Evolutionary conservation across 805 yeast species (phyloP), one percentile per base, ranked within the genome.

Genomic region (Hanseniaspora clermontiae): DNA sequence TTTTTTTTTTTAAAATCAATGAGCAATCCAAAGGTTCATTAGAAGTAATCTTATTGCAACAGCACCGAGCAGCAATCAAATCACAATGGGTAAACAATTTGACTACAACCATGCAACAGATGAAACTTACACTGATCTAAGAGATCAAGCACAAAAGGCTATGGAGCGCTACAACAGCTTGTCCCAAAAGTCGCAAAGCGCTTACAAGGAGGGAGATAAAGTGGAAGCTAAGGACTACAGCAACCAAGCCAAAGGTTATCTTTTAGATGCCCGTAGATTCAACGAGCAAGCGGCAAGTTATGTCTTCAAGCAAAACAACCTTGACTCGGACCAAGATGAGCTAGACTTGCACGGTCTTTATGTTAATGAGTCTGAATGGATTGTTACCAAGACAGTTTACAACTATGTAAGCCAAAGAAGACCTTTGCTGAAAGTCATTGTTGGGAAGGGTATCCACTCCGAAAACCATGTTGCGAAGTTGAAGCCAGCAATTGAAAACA

Each of bases 271-370:
- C 37, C 95, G 88, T 46, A 66, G 73, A 40, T 79, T 75, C 66
- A 90, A 90, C 69, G 71, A 74, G 19, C 80, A 82, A 68, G 98
- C 97, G 4, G 97, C 96, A 0, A 87, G 83, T 67, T 89, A 83
- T 64, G 96, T 87, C 1, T 91, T 91, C 67, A 73, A 82, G 45
- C 90, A 85, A 61, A 91, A 91, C 68, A 91, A 91, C 65, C 79
- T 87, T 42, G 97, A 90, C 65, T 82, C 91, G n/a, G 82, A 78
- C 36, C 75, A 76, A 27, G 84, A 87, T 67, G 97, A 91, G 69
- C 88, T 91, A 60, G 97, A 91, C 70, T 74, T 91, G 54, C 98
- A 91, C 68, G 98, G 98, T 0, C 72, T 91, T 34, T 90, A 76
- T 63, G 95, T 91, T 19, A 84, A 82, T 66, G 98, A 91, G 70